phyloP scores from a whole-genome alignment of 2,329 filamentous ascomycete species.

The Triangularia setosa region DNA sequence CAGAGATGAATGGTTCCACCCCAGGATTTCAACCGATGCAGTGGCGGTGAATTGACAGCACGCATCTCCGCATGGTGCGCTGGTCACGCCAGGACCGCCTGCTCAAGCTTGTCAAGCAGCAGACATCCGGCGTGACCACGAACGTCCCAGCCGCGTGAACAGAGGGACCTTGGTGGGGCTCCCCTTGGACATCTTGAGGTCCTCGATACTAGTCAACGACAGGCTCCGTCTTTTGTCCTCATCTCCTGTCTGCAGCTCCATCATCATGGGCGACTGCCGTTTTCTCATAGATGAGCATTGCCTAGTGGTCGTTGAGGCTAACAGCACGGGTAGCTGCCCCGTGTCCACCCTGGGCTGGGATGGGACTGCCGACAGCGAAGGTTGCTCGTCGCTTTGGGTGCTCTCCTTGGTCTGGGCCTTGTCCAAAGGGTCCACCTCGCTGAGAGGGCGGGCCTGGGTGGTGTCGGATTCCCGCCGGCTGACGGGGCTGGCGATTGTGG shows the following conservation, averaged over 20 bases:
- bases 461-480: background rate
- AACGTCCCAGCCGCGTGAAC: conserved; percentile 9
- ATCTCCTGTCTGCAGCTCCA: background rate
- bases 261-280: background rate
- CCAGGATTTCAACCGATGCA: background rate
- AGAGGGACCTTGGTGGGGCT: conserved; percentile 10
- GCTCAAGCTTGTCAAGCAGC: background rate
- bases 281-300: background rate
- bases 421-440: background rate
- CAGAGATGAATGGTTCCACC: background rate
- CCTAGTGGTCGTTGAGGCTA: background rate
- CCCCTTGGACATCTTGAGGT: conserved; percentile 9
- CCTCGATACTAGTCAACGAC: conserved; percentile 16
- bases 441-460: background rate
- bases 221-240: conserved; percentile 13
- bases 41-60: background rate
- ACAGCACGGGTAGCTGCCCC: background rate
- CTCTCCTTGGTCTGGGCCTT: background rate
- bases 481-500: conserved; percentile 1
- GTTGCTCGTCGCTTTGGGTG: background rate
- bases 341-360: background rate
- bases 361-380: background rate
- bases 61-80: background rate
- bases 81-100: background rate
- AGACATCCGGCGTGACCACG: conserved; percentile 11